Conservation (phyloP, 2,329 filamentous ascomycete genomes). For the Paracoccidioides brasiliensis region DNA sequence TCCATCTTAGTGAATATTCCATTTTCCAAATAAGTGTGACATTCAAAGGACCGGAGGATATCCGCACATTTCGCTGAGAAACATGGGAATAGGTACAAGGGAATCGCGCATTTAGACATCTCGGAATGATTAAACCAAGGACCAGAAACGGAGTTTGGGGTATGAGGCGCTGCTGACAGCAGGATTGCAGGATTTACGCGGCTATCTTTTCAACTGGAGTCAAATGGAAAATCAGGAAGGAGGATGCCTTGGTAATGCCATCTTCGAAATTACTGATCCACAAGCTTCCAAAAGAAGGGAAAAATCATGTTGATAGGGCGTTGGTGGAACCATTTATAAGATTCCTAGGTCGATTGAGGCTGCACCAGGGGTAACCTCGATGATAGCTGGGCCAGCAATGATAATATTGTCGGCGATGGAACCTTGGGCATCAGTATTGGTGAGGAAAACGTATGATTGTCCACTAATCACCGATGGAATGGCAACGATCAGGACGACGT, state of each 20-base stretch:
- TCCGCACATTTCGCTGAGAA: neutral
- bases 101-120: neutral
- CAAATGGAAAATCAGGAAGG: neutral
- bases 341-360: conserved; percentile 5
- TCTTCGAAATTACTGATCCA: neutral
- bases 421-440: conserved; percentile 11
- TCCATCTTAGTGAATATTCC: neutral
- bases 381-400: conserved; percentile 21
- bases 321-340: neutral
- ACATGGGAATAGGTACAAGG: neutral
- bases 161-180: neutral
- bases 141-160: too few species aligned
- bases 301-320: neutral
- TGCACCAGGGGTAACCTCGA: conserved; percentile 16
- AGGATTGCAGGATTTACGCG: neutral
- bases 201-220: neutral
- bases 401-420: conserved; percentile 18
- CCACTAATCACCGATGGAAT: conserved; percentile 16
- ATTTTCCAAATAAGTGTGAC: neutral
- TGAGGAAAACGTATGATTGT: conserved; percentile 21
- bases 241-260: neutral
- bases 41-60: neutral
- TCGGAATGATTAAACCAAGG: neutral
- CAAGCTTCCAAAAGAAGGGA: neutral
- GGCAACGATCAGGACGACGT: conserved; percentile 12